phyloP scores from a whole-genome alignment of 2,329 filamentous ascomycete genomes.

The Aureobasidium sp. region DNA sequence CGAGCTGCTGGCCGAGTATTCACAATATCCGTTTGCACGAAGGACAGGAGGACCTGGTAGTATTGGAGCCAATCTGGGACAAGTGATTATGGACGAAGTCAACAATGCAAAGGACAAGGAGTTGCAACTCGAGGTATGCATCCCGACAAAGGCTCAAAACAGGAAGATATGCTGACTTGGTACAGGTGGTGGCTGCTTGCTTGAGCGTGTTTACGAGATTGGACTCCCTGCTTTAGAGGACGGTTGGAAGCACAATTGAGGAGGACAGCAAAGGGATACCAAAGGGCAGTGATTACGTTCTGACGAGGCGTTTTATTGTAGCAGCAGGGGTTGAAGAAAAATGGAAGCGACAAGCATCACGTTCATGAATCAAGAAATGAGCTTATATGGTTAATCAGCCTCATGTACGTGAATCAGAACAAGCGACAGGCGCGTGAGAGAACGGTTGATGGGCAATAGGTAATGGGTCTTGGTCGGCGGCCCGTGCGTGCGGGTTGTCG shows the following conservation, averaged over 20 bases:
- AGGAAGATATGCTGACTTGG: conserved; percentile 21
- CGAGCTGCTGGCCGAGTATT: conserved; percentile 90
- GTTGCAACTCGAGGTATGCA: conserved; percentile 80
- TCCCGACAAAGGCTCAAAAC: background rate
- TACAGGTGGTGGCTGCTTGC: conserved; percentile 78
- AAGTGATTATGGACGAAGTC: conserved; percentile 80
- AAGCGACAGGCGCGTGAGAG: background rate
- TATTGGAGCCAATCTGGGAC: conserved; percentile 85
- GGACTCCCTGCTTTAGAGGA: conserved; percentile 76
- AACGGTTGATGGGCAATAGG: background rate
- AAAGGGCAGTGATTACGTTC: conserved; percentile 3
- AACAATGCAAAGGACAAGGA: conserved; percentile 86
- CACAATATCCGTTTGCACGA: conserved; percentile 91
- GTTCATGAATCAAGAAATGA: background rate
- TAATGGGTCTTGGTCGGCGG: background rate
- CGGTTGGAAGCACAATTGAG: background rate
- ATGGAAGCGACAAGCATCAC: conserved; percentile 5
- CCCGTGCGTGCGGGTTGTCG: background rate
- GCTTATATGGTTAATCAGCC: too few relatives aligned
- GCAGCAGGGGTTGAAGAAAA: background rate
- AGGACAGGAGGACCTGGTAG: conserved; percentile 68
- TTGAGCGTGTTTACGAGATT: conserved; percentile 95
- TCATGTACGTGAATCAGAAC: background rate
- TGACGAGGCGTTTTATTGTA: conserved; percentile 12
- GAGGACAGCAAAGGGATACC: background rate